Evolutionary conservation across 306 rosid species (phyloP).

Genomic region (Glycine latifolia): DNA sequence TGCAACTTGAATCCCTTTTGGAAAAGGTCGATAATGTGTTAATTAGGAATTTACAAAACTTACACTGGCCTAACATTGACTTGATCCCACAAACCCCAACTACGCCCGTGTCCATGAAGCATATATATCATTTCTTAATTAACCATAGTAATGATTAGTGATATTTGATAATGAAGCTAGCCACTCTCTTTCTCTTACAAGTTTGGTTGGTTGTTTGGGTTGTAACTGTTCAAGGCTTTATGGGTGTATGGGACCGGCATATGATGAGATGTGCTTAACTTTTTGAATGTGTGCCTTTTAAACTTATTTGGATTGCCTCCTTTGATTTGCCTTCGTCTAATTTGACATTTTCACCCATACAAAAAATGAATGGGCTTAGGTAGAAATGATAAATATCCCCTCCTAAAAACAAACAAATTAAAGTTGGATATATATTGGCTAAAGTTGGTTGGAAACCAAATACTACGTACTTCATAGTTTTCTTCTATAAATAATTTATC

Average conservation of each 20-base stretch:
- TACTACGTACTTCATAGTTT: slow-evolving; percentile 17
- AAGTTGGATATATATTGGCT: neutral
- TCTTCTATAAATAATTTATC: neutral
- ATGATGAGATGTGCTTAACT: slow-evolving; percentile 41
- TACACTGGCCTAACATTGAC: slow-evolving; percentile 49
- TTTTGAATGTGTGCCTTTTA: neutral
- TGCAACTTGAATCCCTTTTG: slow-evolving; percentile 30
- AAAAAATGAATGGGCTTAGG: slow-evolving; percentile 31
- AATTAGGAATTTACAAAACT: neutral
- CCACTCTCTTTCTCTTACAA: slow-evolving; percentile 44
- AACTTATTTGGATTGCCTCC: slow-evolving; percentile 8
- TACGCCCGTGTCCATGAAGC: slow-evolving; percentile 14
- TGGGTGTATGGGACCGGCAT: no score
- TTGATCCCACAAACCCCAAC: slow-evolving; percentile 31
- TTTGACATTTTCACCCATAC: no score
- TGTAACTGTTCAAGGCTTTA: slow-evolving; percentile 29
- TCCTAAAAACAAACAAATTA: neutral
- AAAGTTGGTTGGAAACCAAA: slow-evolving; percentile 13
- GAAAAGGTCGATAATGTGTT: slow-evolving; percentile 39
- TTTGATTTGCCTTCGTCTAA: no score
- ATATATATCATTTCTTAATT: no score
- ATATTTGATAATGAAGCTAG: slow-evolving; percentile 41
- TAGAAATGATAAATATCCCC: slow-evolving; percentile 19
- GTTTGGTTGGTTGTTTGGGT: slow-evolving; percentile 38
- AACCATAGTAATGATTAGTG: slow-evolving; percentile 20